Evolutionary conservation across 2,329 filamentous ascomycete genomes (phyloP).

Genomic region (Trichoderma koningiopsis): DNA sequence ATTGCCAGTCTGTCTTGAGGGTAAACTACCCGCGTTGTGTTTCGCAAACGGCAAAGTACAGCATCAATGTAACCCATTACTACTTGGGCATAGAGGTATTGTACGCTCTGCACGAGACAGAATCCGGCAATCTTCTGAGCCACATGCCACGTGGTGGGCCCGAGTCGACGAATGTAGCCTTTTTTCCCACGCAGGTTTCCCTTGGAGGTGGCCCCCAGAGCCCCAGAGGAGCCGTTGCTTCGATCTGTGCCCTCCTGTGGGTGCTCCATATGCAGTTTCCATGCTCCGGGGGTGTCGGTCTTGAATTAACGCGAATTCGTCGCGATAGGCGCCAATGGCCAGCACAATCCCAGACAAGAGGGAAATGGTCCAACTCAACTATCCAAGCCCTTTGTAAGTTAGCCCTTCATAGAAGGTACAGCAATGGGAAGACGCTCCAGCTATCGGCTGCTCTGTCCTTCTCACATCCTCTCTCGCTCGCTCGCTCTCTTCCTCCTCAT

Average conservation of each 20-base stretch:
- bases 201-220: background rate
- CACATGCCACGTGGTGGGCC: slow-evolving; percentile 19
- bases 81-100: background rate
- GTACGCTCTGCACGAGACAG: background rate
- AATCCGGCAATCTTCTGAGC: background rate
- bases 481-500: background rate
- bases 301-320: background rate
- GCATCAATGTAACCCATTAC: background rate
- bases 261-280: background rate
- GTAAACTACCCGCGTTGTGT: background rate
- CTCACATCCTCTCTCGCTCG: background rate
- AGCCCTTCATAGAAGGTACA: background rate
- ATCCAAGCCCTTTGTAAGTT: background rate
- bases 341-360: background rate
- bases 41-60: background rate
- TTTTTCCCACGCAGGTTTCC: background rate
- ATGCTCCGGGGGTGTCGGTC: background rate
- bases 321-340: background rate
- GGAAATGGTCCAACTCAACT: background rate
- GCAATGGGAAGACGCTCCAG: background rate
- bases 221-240: background rate
- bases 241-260: background rate
- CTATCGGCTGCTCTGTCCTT: background rate
- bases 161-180: background rate
- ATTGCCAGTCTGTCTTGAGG: background rate